phyloP scores from a whole-genome alignment of 495 filamentous ascomycete genomes.

The Aspergillus biplanus region DNA sequence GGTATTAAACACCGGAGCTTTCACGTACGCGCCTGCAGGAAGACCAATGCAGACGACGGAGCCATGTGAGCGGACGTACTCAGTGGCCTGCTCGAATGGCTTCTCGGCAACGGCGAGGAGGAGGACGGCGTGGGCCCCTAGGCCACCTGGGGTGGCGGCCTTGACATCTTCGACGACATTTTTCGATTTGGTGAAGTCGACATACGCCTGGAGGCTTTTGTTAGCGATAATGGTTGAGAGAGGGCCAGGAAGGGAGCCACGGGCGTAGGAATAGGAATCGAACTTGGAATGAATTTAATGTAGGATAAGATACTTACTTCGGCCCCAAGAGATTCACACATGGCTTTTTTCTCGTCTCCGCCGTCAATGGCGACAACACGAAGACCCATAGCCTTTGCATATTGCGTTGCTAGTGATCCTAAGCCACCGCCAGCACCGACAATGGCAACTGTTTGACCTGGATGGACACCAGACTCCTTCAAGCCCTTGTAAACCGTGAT shows the following conservation, averaged over 20 bases:
- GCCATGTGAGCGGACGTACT: conserved; percentile 81
- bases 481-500: conserved; percentile 94
- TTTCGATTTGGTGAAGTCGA: conserved; percentile 75
- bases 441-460: conserved; percentile 81
- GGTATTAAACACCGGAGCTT: conserved; percentile 82
- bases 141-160: conserved; percentile 71
- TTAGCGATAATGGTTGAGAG: conserved; percentile 10
- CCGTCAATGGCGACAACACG: conserved; percentile 77
- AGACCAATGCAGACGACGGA: conserved; percentile 84
- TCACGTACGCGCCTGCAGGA: conserved; percentile 75
- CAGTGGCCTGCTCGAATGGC: conserved; percentile 91
- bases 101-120: conserved; percentile 83
- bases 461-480: conserved; percentile 74
- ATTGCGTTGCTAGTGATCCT: conserved; percentile 81
- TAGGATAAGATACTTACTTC: conserved; percentile 23
- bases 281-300: not conserved
- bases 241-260: no score
- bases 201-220: conserved; percentile 50
- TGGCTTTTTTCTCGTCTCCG: conserved; percentile 74
- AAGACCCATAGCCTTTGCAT: conserved; percentile 88
- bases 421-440: conserved; percentile 89
- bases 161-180: conserved; percentile 86
- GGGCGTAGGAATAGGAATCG: not conserved
- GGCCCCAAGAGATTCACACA: conserved; percentile 70
- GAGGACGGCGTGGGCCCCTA: conserved; percentile 87